Percentiles rank a stretch among this genome's conserved stretches.
phyloP scores from a whole-genome alignment of 805 yeast genomes.

The Groenewaldozyma tartarivorans region DNA sequence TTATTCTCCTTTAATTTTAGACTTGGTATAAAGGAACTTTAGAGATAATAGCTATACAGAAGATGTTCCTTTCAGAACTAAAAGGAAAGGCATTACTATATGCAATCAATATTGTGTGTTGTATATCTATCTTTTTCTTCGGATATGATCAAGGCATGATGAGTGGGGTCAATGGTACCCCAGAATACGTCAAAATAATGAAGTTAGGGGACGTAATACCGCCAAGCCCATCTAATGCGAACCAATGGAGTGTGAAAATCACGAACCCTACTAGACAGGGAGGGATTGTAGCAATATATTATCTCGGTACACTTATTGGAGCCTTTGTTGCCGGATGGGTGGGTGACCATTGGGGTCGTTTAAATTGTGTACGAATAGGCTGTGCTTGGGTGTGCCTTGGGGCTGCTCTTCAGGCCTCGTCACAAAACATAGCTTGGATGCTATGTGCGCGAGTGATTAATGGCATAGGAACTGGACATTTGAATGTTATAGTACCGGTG shows the following conservation, averaged over 20 bases:
- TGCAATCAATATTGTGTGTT: conserved; percentile 18
- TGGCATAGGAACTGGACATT: no score
- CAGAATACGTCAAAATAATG: conserved; percentile 23
- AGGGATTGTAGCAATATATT: conserved; percentile 28
- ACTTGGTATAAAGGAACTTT: no score
- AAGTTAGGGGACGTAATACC: conserved; percentile 19
- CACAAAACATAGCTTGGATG: no score
- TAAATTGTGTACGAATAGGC: no score
- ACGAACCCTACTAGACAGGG: conserved; percentile 23
- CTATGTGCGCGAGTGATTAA: no score
- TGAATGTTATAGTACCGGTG: no score
- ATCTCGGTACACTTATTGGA: conserved; percentile 36
- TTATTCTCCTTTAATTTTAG: no score
- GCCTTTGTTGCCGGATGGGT: conserved; percentile 47
- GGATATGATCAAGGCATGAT: conserved; percentile 39
- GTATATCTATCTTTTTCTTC: conserved; percentile 28
- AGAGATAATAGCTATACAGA: no score
- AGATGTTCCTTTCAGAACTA: no score
- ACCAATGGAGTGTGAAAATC: conserved; percentile 15
- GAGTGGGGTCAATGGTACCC: conserved; percentile 29
- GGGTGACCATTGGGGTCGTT: conserved; percentile 47
- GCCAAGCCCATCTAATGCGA: conserved; percentile 14
- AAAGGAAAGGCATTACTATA: no score
- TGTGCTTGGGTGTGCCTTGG: no score
- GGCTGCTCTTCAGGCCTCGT: no score